Base-by-base conservation (phyloP, 2,329 filamentous ascomycete species). In the Leptosphaerulina australis region DNA sequence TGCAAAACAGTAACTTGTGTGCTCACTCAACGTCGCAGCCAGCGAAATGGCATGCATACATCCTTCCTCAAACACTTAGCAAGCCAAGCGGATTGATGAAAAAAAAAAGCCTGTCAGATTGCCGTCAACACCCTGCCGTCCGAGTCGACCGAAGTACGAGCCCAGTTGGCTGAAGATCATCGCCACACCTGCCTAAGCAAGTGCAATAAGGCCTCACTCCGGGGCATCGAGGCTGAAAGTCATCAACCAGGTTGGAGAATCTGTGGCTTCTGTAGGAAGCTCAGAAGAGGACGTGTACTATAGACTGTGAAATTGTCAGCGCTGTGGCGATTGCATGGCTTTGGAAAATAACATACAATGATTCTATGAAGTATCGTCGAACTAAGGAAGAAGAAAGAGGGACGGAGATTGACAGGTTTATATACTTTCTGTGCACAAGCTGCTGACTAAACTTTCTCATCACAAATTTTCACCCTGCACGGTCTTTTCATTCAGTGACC, bases 241-340 rank as follows among this genome's bases (percentile, higher is more conserved):
- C 90, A 94, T 95, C 90, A 90, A 88, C 90, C 90, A 91, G 90
- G 88, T 86, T 93, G 60, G 61, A 85, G 84, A 81, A 80, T 91
- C 88, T 93, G 88, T 91, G 84, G 89, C 91, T 96, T 82, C 82
- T 88, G 83, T 91, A 83, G 85, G 85, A 84, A 93, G 88, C 86
- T 90, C 88, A 94, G 89, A 90, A 86, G 83, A 82, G 83, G 88
- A 91, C 86, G 86, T 90, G 83, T n/a, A n/a, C 24, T 25, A 11
- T 11, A 25, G 24, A n/a, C n/a, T n/a, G n/a, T n/a, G n/a, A n/a
- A n/a, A n/a, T n/a, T 25, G 11, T 25, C 24, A 11, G 6, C 24
- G 11, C 24, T 11, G 24, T 5, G 24, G 6, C 24, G 24, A 11
- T 25, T 6, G 24, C 24, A 6, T 25, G 6, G 24, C 24, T 5